phyloP scores from a whole-genome alignment of 305 asterid genomes.

The Fraxinus ornus region DNA sequence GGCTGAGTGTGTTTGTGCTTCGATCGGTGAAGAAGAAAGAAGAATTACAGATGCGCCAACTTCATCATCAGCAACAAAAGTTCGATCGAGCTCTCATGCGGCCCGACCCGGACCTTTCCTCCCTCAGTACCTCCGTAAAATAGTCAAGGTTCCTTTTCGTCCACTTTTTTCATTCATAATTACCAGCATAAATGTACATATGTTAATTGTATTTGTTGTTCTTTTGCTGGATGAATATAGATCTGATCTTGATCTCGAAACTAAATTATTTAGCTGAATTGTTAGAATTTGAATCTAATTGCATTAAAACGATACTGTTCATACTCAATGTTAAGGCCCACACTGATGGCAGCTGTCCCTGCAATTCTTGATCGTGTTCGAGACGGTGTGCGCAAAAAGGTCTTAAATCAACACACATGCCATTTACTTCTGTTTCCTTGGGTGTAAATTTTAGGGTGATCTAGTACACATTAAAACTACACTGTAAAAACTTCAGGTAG shows the following conservation, averaged over 20 bases:
- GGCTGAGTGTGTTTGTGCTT: too few relatives aligned
- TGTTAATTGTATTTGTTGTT: background rate
- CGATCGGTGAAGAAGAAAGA: constrained; percentile 23
- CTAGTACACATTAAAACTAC: background rate
- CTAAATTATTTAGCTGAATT: background rate
- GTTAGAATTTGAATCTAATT: background rate
- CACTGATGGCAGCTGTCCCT: constrained; percentile 92
- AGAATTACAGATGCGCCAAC: constrained; percentile 64
- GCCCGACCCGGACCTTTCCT: constrained; percentile 60
- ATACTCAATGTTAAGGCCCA: constrained; percentile 61
- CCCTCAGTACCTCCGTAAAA: constrained; percentile 89
- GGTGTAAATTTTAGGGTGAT: background rate
- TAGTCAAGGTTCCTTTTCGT: constrained; percentile 63
- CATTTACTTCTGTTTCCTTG: constrained; percentile 3
- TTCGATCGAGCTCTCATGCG: constrained; percentile 58
- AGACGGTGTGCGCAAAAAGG: constrained; percentile 97
- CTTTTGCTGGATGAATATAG: constrained; percentile 19
- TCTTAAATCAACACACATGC: constrained; percentile 20
- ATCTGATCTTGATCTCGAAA: constrained; percentile 50
- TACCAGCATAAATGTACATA: background rate
- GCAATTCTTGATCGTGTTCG: constrained; percentile 98
- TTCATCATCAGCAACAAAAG: constrained; percentile 56
- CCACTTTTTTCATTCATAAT: background rate
- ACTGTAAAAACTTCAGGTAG: constrained; percentile 58
- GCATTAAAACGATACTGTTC: background rate